A percentile compares a stretch with the other conserved stretches of the same genome.
phyloP scores from a whole-genome alignment of 2,329 filamentous ascomycete species.

The Scedosporium dehoogii region DNA sequence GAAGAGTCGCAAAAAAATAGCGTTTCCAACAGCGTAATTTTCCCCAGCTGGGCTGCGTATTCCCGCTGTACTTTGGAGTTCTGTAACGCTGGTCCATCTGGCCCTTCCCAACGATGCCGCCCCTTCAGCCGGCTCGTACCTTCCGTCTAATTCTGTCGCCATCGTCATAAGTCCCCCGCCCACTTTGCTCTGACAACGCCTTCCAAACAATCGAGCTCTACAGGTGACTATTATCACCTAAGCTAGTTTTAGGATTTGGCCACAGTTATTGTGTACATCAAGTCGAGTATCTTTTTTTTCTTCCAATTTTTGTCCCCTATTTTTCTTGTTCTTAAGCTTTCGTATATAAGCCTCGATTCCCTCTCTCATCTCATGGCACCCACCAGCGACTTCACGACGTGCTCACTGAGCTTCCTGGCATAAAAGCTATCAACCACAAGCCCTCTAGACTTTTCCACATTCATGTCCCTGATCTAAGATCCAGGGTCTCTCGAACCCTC shows the following conservation, averaged over 20 bases:
- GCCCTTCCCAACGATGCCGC: neutral
- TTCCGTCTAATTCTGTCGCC: conserved; percentile 6
- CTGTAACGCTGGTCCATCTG: no score
- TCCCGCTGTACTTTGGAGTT: no score
- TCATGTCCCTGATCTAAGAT: conserved; percentile 1
- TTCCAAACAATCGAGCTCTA: neutral
- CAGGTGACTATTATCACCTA: neutral
- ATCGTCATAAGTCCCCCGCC: conserved; percentile 6
- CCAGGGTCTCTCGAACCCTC: neutral
- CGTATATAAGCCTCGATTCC: neutral
- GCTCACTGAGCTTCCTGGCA: neutral
- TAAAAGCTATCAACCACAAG: neutral
- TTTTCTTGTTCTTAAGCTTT: neutral
- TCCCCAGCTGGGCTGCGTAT: no score
- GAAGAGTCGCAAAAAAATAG: neutral
- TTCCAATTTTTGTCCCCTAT: neutral
- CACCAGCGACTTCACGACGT: neutral
- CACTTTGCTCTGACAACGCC: neutral
- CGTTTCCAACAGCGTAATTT: neutral
- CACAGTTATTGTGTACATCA: neutral
- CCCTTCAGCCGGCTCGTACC: neutral
- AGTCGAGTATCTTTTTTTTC: neutral
- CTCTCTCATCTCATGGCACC: neutral
- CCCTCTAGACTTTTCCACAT: neutral
- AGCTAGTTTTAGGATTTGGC: neutral